These are phyloP conservation scores for Cyclanthera cordifolia DNA, from an alignment of 306 rosid genomes.

Conservation along the genomic window DNA sequence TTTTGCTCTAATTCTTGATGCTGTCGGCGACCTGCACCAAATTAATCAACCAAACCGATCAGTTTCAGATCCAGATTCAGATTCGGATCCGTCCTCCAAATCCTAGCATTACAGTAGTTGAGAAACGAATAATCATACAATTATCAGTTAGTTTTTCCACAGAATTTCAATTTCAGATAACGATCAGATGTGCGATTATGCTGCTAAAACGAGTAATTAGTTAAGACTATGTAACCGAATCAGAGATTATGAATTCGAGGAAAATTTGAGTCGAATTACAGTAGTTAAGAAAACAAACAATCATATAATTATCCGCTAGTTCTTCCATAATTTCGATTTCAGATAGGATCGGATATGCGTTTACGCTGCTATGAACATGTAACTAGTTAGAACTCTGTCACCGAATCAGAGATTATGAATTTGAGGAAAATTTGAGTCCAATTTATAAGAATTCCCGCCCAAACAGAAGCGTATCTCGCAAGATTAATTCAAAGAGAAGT, in stretches of 20 bases:
- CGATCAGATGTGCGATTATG: not conserved
- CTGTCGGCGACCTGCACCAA: conserved; percentile 70
- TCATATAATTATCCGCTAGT: no score
- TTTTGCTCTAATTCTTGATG: conserved; percentile 90
- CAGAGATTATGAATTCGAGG: not conserved
- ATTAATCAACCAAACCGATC: not conserved
- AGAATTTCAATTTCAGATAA: not conserved
- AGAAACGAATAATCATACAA: not conserved
- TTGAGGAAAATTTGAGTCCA: not conserved
- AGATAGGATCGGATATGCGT: not conserved
- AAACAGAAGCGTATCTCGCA: not conserved
- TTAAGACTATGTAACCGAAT: not conserved
- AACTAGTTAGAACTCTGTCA: not conserved
- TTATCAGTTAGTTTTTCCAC: not conserved
- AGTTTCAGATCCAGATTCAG: not conserved
- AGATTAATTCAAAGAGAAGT: not conserved
- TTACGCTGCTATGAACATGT: not conserved
- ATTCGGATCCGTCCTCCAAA: not conserved
- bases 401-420: not conserved
- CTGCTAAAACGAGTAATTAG: not conserved
- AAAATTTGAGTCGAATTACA: not conserved
- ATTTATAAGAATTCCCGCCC: not conserved
- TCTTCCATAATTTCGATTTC: not conserved
- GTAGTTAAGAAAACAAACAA: not conserved
- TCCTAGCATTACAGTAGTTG: not conserved